Evolutionary conservation across 83 land plant species (phyloP).

Genomic region (Diphasiastrum complanatum): DNA sequence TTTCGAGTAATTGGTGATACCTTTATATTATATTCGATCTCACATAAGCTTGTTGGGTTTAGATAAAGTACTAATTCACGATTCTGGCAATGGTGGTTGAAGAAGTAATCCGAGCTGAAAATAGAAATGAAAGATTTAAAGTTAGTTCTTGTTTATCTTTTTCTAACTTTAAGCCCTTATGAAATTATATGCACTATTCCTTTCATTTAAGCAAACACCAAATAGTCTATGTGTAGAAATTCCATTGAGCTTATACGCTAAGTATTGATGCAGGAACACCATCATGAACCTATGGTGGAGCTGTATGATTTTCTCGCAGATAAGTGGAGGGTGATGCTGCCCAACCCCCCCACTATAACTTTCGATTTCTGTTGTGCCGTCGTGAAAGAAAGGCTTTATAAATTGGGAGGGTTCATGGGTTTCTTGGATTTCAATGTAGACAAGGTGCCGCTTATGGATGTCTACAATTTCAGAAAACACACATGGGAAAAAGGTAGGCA

Average conservation of each 20-base stretch:
- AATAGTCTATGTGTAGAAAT: neutral
- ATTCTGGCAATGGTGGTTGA: no score
- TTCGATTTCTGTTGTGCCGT: constrained; percentile 11
- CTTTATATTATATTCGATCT: no score
- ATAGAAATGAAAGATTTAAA: no score
- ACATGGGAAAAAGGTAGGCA: constrained; percentile 6
- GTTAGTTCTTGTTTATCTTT: neutral
- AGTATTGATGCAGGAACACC: neutral
- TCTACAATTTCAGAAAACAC: constrained; percentile 1
- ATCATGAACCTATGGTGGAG: constrained; percentile 8
- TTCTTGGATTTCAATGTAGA: constrained; percentile 4
- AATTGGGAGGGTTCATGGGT: constrained; percentile 15
- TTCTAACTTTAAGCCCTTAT: neutral
- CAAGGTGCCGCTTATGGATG: neutral
- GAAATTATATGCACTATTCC: neutral
- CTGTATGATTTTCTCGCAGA: constrained; percentile 1
- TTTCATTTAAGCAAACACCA: neutral
- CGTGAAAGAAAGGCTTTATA: neutral
- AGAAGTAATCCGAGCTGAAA: no score
- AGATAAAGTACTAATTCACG: no score
- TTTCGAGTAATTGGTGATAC: no score
- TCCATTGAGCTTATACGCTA: neutral
- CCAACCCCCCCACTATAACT: constrained; percentile 3
- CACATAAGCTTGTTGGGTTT: no score
- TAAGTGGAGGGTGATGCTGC: constrained; percentile 7